Conservation (phyloP, 2,329 filamentous ascomycete species). For the Pyrenophora seminiperda region DNA sequence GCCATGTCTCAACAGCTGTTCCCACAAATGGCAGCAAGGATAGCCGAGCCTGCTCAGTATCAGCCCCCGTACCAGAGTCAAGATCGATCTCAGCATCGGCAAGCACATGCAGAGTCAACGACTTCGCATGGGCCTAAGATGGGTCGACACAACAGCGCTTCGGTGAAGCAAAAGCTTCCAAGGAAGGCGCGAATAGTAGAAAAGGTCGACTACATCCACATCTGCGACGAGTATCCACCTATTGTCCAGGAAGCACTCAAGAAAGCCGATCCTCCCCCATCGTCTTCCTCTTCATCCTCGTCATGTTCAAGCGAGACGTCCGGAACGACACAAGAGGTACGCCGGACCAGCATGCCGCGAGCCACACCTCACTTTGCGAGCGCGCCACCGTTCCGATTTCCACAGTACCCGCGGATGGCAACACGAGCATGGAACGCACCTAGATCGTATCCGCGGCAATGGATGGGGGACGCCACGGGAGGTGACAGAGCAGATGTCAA, state of each 20-base stretch:
- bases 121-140: conserved; percentile 3
- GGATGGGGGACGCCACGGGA: conserved; percentile 7
- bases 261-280: conserved; percentile 4
- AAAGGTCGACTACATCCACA: conserved; percentile 28
- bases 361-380: conserved; percentile 13
- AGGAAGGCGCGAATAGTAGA: background rate
- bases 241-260: conserved; percentile 21
- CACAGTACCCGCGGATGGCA: conserved; percentile 12
- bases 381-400: conserved; percentile 13
- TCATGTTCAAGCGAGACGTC: conserved; percentile 17
- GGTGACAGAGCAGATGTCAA: conserved; percentile 2
- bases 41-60: conserved; percentile 4
- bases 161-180: background rate
- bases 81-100: background rate
- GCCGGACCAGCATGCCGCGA: conserved; percentile 24
- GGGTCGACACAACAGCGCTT: background rate
- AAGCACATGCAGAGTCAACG: background rate
- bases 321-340: conserved; percentile 25
- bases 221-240: conserved; percentile 29
- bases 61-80: conserved; percentile 3
- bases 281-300: conserved; percentile 13
- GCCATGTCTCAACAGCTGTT: background rate
- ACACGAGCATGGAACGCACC: conserved; percentile 14
- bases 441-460: conserved; percentile 20
- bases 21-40: background rate